Conservation (phyloP, 2,329 filamentous ascomycete species). For the Fusarium sp. region DNA sequence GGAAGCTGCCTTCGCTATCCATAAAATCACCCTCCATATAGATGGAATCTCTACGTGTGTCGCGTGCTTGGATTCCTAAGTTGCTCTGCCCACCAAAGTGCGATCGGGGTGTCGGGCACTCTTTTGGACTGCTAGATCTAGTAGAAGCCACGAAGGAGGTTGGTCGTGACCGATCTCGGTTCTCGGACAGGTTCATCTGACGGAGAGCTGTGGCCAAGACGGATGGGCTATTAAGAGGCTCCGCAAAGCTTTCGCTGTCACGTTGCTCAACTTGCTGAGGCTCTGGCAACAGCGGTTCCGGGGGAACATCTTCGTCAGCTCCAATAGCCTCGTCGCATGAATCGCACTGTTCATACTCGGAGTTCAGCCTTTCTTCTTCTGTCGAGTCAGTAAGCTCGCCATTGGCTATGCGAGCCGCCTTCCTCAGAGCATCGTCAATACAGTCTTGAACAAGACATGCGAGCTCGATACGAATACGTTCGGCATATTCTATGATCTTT, state of each 20-base stretch:
- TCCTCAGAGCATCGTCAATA: constrained; percentile 89
- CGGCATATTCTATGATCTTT: constrained; percentile 93
- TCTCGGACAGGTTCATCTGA: constrained; percentile 51
- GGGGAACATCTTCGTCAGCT: constrained; percentile 32
- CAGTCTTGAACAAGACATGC: constrained; percentile 94
- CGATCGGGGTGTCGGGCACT: constrained; percentile 91
- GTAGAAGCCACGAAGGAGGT: constrained; percentile 73
- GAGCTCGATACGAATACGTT: constrained; percentile 94
- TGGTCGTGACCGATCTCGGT: constrained; percentile 60
- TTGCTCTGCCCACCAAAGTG: constrained; percentile 71
- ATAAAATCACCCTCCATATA: constrained; percentile 85
- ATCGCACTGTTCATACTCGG: constrained; percentile 41
- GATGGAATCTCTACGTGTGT: constrained; percentile 81
- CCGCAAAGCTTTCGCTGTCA: constrained; percentile 33
- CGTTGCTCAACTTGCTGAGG: constrained; percentile 20
- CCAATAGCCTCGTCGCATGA: constrained; percentile 53
- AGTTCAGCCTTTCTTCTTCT: constrained; percentile 64
- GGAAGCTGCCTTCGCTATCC: constrained; percentile 88
- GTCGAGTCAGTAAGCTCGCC: constrained; percentile 85
- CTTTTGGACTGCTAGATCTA: constrained; percentile 87
- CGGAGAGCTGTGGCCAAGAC: constrained; percentile 66
- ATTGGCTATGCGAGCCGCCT: constrained; percentile 87
- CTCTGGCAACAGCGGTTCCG: constrained; percentile 29
- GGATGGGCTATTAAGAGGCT: constrained; percentile 56
- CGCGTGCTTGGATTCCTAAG: constrained; percentile 63